phyloP scores from a whole-genome alignment of 2,329 filamentous ascomycete species.

The Pseudopithomyces chartarum region DNA sequence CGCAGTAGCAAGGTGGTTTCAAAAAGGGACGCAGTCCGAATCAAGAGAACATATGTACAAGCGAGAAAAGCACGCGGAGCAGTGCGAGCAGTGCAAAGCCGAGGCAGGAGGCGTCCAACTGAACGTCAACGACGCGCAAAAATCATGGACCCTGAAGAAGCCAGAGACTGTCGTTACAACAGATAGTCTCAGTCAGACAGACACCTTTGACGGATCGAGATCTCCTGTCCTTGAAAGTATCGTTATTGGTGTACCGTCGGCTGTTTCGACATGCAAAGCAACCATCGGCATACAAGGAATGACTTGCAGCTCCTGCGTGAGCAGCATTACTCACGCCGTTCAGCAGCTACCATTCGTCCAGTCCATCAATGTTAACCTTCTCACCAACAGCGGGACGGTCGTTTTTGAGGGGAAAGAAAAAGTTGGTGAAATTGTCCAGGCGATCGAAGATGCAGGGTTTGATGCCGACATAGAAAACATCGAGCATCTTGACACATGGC shows the following conservation, averaged over 20 bases:
- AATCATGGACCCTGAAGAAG: constrained; percentile 17
- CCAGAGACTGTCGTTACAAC: constrained; percentile 17
- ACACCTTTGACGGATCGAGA: constrained; percentile 12
- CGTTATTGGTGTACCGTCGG: constrained; percentile 15
- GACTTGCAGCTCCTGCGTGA: constrained; percentile 64
- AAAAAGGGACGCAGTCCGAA: constrained; percentile 9
- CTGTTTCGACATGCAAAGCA: constrained; percentile 32
- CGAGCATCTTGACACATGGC: constrained; percentile 35
- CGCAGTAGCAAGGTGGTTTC: constrained; percentile 36
- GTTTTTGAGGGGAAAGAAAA: constrained; percentile 54
- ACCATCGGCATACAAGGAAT: constrained; percentile 62
- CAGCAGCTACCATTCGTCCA: constrained; percentile 54
- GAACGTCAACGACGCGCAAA: constrained; percentile 8
- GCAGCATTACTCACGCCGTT: constrained; percentile 55
- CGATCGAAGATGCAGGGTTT: constrained; percentile 57
- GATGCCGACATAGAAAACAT: constrained; percentile 47
- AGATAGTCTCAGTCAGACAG: constrained; percentile 19
- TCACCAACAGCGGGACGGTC: constrained; percentile 57
- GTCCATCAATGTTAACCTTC: constrained; percentile 56
- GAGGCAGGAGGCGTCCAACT: constrained; percentile 33
- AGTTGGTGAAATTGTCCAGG: constrained; percentile 51
- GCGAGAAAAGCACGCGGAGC: constrained; percentile 35
- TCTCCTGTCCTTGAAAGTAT: constrained; percentile 19
- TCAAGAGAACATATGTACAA: constrained; percentile 34
- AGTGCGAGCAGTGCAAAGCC: constrained; percentile 42